Percentiles rank a stretch among this genome's conserved stretches.
Conservation (phyloP, 2,329 filamentous ascomycete genomes). For the Colletotrichum simmondsii region DNA sequence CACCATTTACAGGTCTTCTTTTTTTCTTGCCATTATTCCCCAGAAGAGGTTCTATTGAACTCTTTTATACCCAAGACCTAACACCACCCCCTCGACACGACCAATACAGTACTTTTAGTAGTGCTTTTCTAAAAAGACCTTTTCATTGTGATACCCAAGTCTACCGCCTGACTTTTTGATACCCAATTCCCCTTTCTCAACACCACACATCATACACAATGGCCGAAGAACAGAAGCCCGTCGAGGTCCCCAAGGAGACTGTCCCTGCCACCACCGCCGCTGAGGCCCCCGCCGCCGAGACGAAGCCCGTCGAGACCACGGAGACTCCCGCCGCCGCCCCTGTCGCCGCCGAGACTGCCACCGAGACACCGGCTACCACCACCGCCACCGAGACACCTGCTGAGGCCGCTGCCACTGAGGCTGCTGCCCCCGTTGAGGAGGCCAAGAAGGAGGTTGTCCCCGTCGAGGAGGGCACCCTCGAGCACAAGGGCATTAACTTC, state of each 20-base stretch:
- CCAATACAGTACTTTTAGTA: conserved; percentile 41
- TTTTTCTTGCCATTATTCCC: conserved; percentile 41
- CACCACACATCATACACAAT: conserved; percentile 62
- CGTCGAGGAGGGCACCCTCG: conserved; percentile 84
- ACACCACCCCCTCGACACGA: conserved; percentile 4
- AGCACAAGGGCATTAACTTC: conserved; percentile 87
- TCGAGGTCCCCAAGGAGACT: conserved; percentile 67
- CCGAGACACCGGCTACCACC: conserved; percentile 46
- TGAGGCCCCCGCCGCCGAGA: conserved; percentile 51
- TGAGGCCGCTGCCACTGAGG: conserved; percentile 49
- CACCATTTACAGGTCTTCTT: conserved; percentile 41
- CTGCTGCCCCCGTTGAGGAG: conserved; percentile 51
- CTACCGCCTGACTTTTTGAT: conserved; percentile 50
- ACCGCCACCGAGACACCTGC: conserved; percentile 51
- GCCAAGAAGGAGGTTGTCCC: conserved; percentile 70
- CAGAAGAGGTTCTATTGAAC: conserved; percentile 43
- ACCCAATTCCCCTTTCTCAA: conserved; percentile 47
- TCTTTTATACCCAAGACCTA: conserved; percentile 38
- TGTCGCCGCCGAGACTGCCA: conserved; percentile 51
- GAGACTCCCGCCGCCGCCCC: conserved; percentile 43
- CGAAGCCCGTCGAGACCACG: conserved; percentile 43
- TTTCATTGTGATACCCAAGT: conserved; percentile 64
- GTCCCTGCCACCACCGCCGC: conserved; percentile 51
- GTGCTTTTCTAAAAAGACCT: conserved; percentile 52
- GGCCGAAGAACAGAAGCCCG: conserved; percentile 80